Evolutionary conservation across 2,329 filamentous ascomycete genomes (phyloP).

Genomic region (Claviceps capensis): DNA sequence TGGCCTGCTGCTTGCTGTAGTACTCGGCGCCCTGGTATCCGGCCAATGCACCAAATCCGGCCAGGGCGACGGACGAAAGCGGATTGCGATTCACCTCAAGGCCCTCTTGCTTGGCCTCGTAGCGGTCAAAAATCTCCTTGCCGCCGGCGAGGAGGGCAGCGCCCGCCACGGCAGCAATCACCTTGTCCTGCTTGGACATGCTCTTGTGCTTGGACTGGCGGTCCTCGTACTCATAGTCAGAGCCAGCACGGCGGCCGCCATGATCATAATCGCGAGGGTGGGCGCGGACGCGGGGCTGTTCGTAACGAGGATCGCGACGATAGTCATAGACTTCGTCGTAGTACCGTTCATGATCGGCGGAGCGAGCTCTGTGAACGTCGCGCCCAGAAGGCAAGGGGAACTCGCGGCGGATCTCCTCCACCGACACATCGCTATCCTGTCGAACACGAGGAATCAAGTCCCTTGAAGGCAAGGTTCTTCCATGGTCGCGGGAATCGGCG

Average conservation of each 20-base stretch:
- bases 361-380: slow-evolving; percentile 48
- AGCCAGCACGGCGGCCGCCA: slow-evolving; percentile 30
- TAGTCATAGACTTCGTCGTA: slow-evolving; percentile 41
- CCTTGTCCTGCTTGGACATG: slow-evolving; percentile 50
- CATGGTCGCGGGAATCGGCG: slow-evolving; percentile 37
- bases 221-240: slow-evolving; percentile 47
- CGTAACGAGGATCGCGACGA: slow-evolving; percentile 29
- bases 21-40: slow-evolving; percentile 50
- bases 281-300: slow-evolving; percentile 17
- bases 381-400: slow-evolving; percentile 56
- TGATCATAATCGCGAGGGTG: slow-evolving; percentile 22
- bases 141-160: slow-evolving; percentile 51
- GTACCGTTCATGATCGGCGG: slow-evolving; percentile 41
- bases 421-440: slow-evolving; percentile 59
- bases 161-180: slow-evolving; percentile 51
- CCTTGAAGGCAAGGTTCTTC: slow-evolving; percentile 29
- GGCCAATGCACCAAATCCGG: slow-evolving; percentile 49
- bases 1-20: slow-evolving; percentile 47
- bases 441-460: slow-evolving; percentile 46
- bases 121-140: slow-evolving; percentile 53
- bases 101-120: slow-evolving; percentile 38
- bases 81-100: slow-evolving; percentile 41
- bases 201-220: slow-evolving; percentile 29
- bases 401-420: slow-evolving; percentile 75
- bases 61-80: slow-evolving; percentile 45